Evolutionary conservation across 768 basidiomycete genomes (phyloP).

Genomic region (Rhizopogon salebrosus): DNA sequence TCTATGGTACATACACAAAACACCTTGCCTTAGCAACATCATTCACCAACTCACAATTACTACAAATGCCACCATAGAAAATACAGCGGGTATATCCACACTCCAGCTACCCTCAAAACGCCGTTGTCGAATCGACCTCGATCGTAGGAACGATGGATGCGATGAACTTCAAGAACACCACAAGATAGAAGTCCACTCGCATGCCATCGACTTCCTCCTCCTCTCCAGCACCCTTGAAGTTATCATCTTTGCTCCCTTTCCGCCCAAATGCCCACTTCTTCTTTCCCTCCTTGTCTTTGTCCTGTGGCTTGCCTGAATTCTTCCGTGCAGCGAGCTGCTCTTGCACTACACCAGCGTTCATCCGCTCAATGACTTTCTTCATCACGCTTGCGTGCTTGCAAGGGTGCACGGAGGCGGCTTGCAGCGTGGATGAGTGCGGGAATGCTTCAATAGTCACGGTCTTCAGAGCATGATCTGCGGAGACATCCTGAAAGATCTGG

Average conservation of each 20-base stretch:
- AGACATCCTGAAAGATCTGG: conserved; percentile 96
- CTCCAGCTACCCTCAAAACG: conserved; percentile 36
- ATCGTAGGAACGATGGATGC: conserved; percentile 98
- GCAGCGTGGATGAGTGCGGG: conserved; percentile 84
- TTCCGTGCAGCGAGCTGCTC: conserved; percentile 73
- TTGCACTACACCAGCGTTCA: conserved; percentile 86
- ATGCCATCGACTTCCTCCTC: conserved; percentile 84
- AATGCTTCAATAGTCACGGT: conserved; percentile 98
- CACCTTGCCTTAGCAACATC: not conserved
- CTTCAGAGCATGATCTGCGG: conserved; percentile 95
- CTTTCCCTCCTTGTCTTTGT: conserved; percentile 44
- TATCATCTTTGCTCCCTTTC: conserved; percentile 55
- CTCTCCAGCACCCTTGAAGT: conserved; percentile 31
- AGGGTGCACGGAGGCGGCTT: conserved; percentile 92
- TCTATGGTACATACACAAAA: conserved; percentile 4
- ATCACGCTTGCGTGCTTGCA: conserved; percentile 99
- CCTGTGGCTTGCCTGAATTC: conserved; percentile 28
- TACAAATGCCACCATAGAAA: not conserved
- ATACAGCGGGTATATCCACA: conserved; percentile 1
- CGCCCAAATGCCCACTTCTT: conserved; percentile 85
- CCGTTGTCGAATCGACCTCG: conserved; percentile 91
- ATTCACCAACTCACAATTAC: not conserved
- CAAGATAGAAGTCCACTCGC: conserved; percentile 96
- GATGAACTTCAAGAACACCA: conserved; percentile 99
- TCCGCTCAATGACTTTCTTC: conserved; percentile 99